phyloP scores from a whole-genome alignment of 2,329 filamentous ascomycete species.

The Fusarium torreyae region DNA sequence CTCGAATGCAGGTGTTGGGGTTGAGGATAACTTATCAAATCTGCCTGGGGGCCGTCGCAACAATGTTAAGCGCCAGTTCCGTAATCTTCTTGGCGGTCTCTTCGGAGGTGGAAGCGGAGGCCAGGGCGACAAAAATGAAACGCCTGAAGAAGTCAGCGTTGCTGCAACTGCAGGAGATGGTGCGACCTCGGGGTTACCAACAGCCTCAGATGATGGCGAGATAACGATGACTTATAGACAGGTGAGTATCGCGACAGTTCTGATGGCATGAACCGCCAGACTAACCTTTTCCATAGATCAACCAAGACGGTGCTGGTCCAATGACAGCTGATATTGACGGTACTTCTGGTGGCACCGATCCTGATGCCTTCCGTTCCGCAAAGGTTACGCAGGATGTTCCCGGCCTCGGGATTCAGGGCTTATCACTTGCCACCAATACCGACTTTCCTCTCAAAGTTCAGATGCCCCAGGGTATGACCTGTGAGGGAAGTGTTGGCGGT shows the following conservation, averaged over 20 bases:
- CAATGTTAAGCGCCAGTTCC: conserved; percentile 51
- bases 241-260: conserved; percentile 26
- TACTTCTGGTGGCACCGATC: conserved; percentile 74
- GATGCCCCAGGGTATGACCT: conserved; percentile 79
- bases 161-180: conserved; percentile 69
- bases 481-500: conserved; percentile 71
- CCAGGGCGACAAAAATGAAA: conserved; percentile 57
- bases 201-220: conserved; percentile 71
- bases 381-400: conserved; percentile 74
- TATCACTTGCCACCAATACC: conserved; percentile 71
- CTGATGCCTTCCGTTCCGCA: conserved; percentile 72
- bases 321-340: conserved; percentile 72
- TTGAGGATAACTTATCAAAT: conserved; percentile 60
- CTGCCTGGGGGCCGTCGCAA: conserved; percentile 20
- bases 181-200: conserved; percentile 70
- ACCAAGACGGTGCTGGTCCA: conserved; percentile 79
- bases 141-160: conserved; percentile 59
- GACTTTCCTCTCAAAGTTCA: conserved; percentile 76
- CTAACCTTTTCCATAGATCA: conserved; percentile 63
- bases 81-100: conserved; percentile 41
- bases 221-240: conserved; percentile 75
- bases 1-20: conserved; percentile 57
- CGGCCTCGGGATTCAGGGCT: conserved; percentile 68
- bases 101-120: conserved; percentile 44
- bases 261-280: accelerated